These are phyloP conservation scores for Noccaea caerulescens DNA, from an alignment of 345 rosid species.

Conservation along the genomic window DNA sequence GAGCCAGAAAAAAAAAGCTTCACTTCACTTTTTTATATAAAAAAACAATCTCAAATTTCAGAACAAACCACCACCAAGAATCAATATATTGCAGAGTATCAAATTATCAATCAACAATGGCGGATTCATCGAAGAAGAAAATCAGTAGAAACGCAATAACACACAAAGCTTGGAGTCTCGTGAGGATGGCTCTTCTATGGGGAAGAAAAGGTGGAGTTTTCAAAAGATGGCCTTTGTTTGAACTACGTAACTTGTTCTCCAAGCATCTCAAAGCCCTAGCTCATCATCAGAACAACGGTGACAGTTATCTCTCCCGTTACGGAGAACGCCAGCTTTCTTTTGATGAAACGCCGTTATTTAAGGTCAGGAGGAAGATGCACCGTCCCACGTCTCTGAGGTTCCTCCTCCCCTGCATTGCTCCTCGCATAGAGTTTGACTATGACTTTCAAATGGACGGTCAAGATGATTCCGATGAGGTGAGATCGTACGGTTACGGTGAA, in stretches of 20 bases:
- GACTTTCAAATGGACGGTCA: conserved; percentile 48
- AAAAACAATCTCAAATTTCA: neutral
- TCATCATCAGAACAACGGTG: conserved; percentile 24
- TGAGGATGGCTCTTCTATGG: conserved; percentile 67
- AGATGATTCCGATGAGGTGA: conserved; percentile 28
- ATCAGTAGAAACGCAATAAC: conserved; percentile 17
- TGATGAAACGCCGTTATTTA: conserved; percentile 77
- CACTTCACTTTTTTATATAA: neutral
- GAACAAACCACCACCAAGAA: conserved; percentile 23
- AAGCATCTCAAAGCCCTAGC: conserved; percentile 60
- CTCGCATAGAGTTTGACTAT: conserved; percentile 57
- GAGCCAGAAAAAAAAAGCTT: conserved; percentile 25
- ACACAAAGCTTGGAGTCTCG: conserved; percentile 57
- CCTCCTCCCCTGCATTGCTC: conserved; percentile 73
- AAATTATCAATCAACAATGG: conserved; percentile 27
- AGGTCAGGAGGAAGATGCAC: conserved; percentile 59
- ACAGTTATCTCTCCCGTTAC: conserved; percentile 43
- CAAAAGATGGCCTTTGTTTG: conserved; percentile 55
- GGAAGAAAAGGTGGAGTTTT: conserved; percentile 72
- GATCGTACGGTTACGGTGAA: conserved; percentile 40
- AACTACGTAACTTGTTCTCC: conserved; percentile 53
- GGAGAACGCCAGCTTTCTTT: conserved; percentile 83
- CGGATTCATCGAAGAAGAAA: conserved; percentile 42
- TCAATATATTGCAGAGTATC: conserved; percentile 5
- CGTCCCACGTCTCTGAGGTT: conserved; percentile 67